Evolutionary conservation across 73 alveolate genomes (phyloP), one percentile per base, ranked within the genome.

Genomic region (Paramecium caudatum): DNA sequence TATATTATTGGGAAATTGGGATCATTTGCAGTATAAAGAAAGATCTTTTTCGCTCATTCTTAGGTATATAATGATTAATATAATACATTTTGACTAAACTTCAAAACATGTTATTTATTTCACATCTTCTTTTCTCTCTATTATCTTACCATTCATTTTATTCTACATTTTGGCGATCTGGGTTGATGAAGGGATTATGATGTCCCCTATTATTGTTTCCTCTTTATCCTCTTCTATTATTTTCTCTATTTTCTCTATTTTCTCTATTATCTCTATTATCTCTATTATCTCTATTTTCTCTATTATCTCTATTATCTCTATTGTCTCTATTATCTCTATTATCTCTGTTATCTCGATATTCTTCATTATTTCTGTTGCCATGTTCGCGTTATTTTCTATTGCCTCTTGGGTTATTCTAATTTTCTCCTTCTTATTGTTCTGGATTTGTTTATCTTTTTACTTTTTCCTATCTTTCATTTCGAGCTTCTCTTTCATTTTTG

Each of bases 11-110:
- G 23, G 30, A 55, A 55, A 55, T 55, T 55, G 30, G 80, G 80
- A 55, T 55, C 80, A 23, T 55, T 55, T 55, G 80, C 80, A 10
- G 10, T 55, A 5, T 55, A 55, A 55, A 55, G 30, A 10, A 55
- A 55, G 80, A 55, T 55, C 23, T 55, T 55, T 55, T 55, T 55
- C 30, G 80, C 80, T 5, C 80, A 55, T 49, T 15, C 17, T 21
- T 49, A 49, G 25, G 70, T 49, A 6, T 49, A 49, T 49, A 49
- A 49, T 15, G 70, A 49, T 49, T 49, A 49, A 15, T 49, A 49
- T 49, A 49, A 49, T 49, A 49, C 70, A 8, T 21, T 49, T 13
- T 49, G 70, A 49, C 16, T 19, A 49, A 21, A 49, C 7, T 55
- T 23, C 23, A 1, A 23, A 9, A 55, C 23, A 55, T 23, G 30